Evolutionary conservation across 2,329 filamentous ascomycete species (phyloP).

Genomic region (Tolypocladium pustulatum): DNA sequence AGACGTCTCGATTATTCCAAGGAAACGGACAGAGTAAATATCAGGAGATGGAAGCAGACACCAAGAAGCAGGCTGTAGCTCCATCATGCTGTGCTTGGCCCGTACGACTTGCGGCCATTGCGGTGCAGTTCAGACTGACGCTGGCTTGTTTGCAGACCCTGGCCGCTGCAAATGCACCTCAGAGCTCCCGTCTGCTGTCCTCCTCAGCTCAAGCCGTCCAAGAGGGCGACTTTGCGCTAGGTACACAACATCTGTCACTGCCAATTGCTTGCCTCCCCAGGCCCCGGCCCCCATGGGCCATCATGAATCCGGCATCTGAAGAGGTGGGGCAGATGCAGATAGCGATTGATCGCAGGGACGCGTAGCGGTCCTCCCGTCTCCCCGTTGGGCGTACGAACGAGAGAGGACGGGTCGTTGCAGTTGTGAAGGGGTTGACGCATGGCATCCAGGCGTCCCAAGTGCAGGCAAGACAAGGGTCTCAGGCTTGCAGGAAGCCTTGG

Average conservation of each 20-base stretch:
- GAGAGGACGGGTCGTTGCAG: background rate
- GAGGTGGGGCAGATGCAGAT: background rate
- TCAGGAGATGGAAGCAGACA: background rate
- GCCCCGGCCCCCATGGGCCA: background rate
- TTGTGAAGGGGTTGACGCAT: background rate
- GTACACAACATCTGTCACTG: slow-evolving; percentile 1
- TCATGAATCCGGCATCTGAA: background rate
- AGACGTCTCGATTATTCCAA: background rate
- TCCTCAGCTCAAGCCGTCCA: background rate
- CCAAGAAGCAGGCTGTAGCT: background rate
- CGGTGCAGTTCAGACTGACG: background rate
- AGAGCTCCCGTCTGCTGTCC: slow-evolving; percentile 2
- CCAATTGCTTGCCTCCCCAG: background rate
- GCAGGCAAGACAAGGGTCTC: background rate
- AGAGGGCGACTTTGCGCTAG: background rate
- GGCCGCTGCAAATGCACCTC: background rate
- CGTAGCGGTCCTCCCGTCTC: background rate
- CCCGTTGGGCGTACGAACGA: background rate
- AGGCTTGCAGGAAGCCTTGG: background rate
- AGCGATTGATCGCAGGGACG: background rate
- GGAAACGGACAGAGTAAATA: background rate
- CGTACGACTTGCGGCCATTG: slow-evolving; percentile 3
- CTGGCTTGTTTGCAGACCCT: background rate
- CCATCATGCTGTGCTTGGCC: slow-evolving; percentile 1
- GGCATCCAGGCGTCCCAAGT: background rate